Base-by-base conservation (phyloP, 2,329 filamentous ascomycete species). In the Polytolypa hystricis region DNA sequence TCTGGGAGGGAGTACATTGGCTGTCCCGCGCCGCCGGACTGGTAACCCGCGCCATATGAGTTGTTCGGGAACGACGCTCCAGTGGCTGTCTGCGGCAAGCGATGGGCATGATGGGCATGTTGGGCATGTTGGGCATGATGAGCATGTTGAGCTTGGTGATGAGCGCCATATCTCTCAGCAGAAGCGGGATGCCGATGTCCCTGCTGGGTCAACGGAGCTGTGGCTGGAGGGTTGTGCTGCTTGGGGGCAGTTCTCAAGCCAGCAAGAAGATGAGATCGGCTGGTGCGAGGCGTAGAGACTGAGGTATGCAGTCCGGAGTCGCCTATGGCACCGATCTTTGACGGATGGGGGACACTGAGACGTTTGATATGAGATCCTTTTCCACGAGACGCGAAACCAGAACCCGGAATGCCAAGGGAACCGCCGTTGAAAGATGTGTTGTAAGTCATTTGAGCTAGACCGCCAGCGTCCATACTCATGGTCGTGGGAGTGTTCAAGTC, bases 381-480 rank as follows among this genome's bases (percentile, higher is more conserved):
- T 47, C 77, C 75, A 50, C 91, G 81, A 52, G 87, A 89, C 45
- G 84, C 85, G 56, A 94, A 82, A 54, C 86, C 84, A 47, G 81
- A 77, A 44, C 76, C 70, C 36, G 86, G 81, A 66, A 84, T 77
- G 55, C 79, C 77, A 51, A 94, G 71, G 51, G 77, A 79, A 61
- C 53, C 58, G 52, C 74, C 74, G 57, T 74, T 70, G 61, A 81
- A 71, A 60, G 73, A 67, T 61, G 83, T 83, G 62, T 79, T 74
- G 71, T 85, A 89, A 69, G 85, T 84, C 89, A 96, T 96, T 75
- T 93, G 86, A 91, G 86, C 81, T 71, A 94, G 84, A 91, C 86
- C 85, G 75, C 89, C 89, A 77, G 89, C 80, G 89, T 94, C 82
- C 81, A 93, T 64, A 57, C 60, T 62, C 60, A 52, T 49, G 35